Base-by-base conservation (phyloP, 1,139 yeast species). In the Entelexis sorbosivorans region DNA sequence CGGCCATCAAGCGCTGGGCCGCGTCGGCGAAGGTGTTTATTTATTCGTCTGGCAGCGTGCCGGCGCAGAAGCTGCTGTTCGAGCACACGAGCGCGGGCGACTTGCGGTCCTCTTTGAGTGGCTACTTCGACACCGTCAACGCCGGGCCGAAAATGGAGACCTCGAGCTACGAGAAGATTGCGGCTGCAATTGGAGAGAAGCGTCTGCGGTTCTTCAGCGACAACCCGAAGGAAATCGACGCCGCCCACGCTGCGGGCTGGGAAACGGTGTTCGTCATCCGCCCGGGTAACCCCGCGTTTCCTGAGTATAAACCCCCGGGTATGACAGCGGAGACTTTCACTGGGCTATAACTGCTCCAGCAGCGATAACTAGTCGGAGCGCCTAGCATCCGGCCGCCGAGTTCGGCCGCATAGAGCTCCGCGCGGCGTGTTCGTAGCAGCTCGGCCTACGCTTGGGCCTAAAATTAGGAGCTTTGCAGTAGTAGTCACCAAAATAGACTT, bases 31-130 rank as follows among this genome's bases (percentile, higher is more conserved):
- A 7, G 7, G 70, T 86, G 0, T 85, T 74, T 63, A 87, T 89
- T 19, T 89, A 89, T 66, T 87, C 96, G 0, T 84, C 95, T n/a
- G 97, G 97, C 0, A 82, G 93, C 48, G 78, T 89, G 33, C 76
- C 79, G 52, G 96, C 96, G 0, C 97, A 89, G 61, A 81, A 81
- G 57, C 69, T 88, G 54, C 69, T 89, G 53, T 86, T 89, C 63
- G 73, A 73, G 0, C 76, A 85, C 63, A 89, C 84, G 6, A 66
- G 69, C 44, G 33, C 43, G 6, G 64, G 65, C 22, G 63, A 64
- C 34, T 61, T 60, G 5, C 56, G 55, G 5, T 64, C 67, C 1
- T 63, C 65, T 29, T 64, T 89, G 33, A 59, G 70, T 7, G 94
- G 83, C 5, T 88, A 87, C 67, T 89, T 79, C 63, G 97, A 89